These are phyloP conservation scores for Orbilia blumenaviensis DNA, from an alignment of 2,329 filamentous ascomycete species.

Conservation along the genomic window DNA sequence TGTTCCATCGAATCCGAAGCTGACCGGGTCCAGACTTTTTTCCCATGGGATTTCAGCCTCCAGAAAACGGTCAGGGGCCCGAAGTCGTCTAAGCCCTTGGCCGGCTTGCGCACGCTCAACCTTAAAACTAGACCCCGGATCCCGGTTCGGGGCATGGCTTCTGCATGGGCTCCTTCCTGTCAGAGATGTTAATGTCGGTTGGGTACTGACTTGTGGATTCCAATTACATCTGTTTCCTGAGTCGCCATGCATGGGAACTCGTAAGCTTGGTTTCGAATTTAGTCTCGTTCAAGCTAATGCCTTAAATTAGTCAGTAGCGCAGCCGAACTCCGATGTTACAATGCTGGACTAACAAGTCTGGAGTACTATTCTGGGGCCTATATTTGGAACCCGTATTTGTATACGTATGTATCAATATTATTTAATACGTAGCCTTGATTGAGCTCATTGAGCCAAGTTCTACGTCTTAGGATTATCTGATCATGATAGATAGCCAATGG, in stretches of 20 bases:
- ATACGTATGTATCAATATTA: no score
- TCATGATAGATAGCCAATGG: no score
- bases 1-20: neutral
- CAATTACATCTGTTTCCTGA: no score
- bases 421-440: no score
- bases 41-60: constrained; percentile 21
- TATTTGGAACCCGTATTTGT: no score
- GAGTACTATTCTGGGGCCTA: no score
- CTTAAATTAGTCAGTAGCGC: no score
- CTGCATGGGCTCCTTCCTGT: neutral
- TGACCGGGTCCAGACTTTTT: constrained; percentile 22
- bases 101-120: constrained; percentile 35
- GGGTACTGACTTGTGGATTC: neutral
- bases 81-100: constrained; percentile 36
- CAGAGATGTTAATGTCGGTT: neutral
- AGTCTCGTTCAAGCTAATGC: no score
- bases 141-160: neutral
- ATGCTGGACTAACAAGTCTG: no score
- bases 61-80: neutral
- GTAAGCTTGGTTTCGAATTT: neutral
- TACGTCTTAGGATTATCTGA: no score
- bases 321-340: no score
- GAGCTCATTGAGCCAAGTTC: no score
- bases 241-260: neutral
- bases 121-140: constrained; percentile 28